These are phyloP conservation scores for Vigna reflexopilosa DNA, from an alignment of 306 rosid species.

Conservation along the genomic window DNA sequence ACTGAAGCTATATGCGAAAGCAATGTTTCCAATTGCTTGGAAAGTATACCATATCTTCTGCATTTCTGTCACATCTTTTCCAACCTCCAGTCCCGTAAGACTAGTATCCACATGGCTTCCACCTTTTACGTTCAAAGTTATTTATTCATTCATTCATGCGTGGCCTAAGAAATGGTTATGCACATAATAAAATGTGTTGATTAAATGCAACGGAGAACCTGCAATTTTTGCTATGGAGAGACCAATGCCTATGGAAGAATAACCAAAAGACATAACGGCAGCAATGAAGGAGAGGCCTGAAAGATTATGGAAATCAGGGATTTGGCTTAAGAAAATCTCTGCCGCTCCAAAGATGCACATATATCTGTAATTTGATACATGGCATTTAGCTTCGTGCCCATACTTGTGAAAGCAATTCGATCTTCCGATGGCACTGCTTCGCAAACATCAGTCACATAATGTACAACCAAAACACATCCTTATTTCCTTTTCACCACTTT, in stretches of 20 bases:
- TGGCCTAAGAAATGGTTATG: too few species aligned
- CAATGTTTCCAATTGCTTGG: conserved; percentile 56
- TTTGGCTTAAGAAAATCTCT: conserved; percentile 53
- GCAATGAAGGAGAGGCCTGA: conserved; percentile 52
- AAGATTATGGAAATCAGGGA: conserved; percentile 53
- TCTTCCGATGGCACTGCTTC: conserved; percentile 52
- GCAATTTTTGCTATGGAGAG: conserved; percentile 58
- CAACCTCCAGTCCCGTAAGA: conserved; percentile 41
- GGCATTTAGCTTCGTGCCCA: conserved; percentile 44
- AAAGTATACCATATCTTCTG: conserved; percentile 49
- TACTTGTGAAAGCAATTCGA: conserved; percentile 51
- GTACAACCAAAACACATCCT: background rate
- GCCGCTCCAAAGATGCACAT: conserved; percentile 38
- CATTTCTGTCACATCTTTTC: conserved; percentile 44
- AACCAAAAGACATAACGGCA: conserved; percentile 56
- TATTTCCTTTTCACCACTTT: too few species aligned
- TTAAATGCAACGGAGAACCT: conserved; percentile 37
- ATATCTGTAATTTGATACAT: conserved; percentile 25
- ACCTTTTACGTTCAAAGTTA: background rate
- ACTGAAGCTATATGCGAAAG: conserved; percentile 53
- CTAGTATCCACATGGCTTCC: conserved; percentile 36
- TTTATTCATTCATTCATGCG: too few species aligned
- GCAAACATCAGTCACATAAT: background rate
- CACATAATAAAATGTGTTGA: too few species aligned
- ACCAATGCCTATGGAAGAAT: conserved; percentile 47